Evolutionary conservation across 1,139 yeast species (phyloP), one percentile per base, ranked within the genome.

Genomic region (Arxiozyma telluris): DNA sequence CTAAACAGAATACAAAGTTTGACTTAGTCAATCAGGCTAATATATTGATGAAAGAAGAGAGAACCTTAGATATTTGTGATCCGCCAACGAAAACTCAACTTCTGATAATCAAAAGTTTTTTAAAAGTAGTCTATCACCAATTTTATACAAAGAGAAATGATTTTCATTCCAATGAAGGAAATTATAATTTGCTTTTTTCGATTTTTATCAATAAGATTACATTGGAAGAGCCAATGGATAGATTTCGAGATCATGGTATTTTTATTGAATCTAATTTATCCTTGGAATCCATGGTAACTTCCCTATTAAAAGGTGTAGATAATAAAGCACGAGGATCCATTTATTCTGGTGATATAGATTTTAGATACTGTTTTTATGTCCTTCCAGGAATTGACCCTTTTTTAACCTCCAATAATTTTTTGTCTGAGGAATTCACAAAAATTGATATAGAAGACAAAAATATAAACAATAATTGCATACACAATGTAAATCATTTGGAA

Each of bases 101-200:
- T 18, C 60, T 60, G 20, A 55, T 66, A 7, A 58, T 66, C 12
- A 58, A 58, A 46, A 64, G 66, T 55, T 50, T 66, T 9, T 50
- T 62, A 12, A 65, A 62, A 48, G 69, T 66, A 4, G 50, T 65
- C 1, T 61, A 64, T 34, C 65, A 66, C 53, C 67, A 65, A 53
- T 49, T 61, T 17, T 43, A 49, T 15, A 42, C 34, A 6, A 6
- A 18, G 12, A 5, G 4, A 15, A 6, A 23, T 9, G 18, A 21
- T 1, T 27, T 44, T 30, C 7, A 21, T 18, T 15, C 11, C 7
- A 49, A 27, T 30, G 50, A 54, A 20, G 55, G 49, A 1, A 56
- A 57, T 11, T 71, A 69, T 25, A 69, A 69, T 51, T 50, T 70
- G 45, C 48, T 69, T 9, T 54, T 70, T 4, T 61, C 69, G 1